Conservation (phyloP, 2,329 filamentous ascomycete genomes). For the Xylaria sp. region DNA sequence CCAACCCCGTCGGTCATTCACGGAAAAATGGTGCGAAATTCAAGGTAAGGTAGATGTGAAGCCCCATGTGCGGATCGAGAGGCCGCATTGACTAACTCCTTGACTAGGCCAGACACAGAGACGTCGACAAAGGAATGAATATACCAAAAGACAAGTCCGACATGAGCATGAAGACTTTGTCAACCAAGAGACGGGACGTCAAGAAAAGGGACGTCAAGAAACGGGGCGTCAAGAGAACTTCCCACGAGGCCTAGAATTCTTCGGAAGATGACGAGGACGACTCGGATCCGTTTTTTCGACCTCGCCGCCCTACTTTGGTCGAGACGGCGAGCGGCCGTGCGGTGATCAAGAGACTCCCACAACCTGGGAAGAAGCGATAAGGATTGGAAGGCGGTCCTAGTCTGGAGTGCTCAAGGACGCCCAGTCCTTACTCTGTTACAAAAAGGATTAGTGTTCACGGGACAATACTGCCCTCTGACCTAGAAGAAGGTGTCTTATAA, state of each 20-base stretch:
- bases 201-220: slow-evolving; percentile 6
- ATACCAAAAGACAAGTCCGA: neutral
- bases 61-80: neutral
- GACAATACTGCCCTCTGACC: neutral
- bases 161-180: neutral
- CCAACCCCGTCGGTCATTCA: neutral
- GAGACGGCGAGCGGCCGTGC: slow-evolving; percentile 26
- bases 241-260: neutral
- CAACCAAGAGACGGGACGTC: neutral
- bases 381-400: neutral
- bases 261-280: neutral
- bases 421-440: neutral
- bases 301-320: slow-evolving; percentile 12
- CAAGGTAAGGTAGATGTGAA: slow-evolving; percentile 15
- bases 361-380: neutral
- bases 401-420: neutral
- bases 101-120: neutral
- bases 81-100: slow-evolving; percentile 6
- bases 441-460: neutral
- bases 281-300: neutral
- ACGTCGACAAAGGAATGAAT: neutral
- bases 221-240: slow-evolving; percentile 1
- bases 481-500: slow-evolving; percentile 1
- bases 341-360: neutral
- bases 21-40: neutral